Evolutionary conservation across 169 alveolate species (phyloP), one percentile per base, ranked within the genome.

Genomic region (Babesia caballi): DNA sequence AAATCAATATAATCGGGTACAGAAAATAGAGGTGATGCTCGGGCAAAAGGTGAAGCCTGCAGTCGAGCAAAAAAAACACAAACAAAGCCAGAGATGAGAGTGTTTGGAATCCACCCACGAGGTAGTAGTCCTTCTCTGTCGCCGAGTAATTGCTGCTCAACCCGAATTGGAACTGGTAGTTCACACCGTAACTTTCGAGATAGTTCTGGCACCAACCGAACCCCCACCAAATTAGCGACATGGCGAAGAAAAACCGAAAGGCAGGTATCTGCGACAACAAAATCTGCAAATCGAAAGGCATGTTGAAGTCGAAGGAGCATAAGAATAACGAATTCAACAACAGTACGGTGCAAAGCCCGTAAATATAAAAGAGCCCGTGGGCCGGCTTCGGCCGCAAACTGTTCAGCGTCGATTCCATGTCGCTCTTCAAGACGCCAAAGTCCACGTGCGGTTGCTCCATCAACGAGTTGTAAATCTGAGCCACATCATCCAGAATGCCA

Each of bases 121-220:
- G 27, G 49, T 85, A 88, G 70, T 88, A 78, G 15, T 88, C 86
- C 19, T 66, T 58, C 32, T 88, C 63, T 14, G 68, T 49, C 27
- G 85, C 84, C 47, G 82, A 70, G 63, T 91, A 82, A 36, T 84
- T 81, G 19, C 91, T 90, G 65, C 89, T 87, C 38, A 91, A 25
- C 32, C 81, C 91, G 65, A 89, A 82, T 80, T 87, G 72, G 60
- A 77, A 77, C 82, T 80, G 86, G 72, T 90, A 90, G 59, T 90
- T 90, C 30, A 90, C 93, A 23, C 93, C 93, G 51, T 85, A 88
- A 19, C 56, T 61, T 56, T 90, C 94, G 81, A 90, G 89, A 25
- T 70, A 77, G 42, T 83, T 66, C 61, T 85, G 88, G 42, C 91
- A 84, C 57, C 89, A 53, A 3, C 93, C 94, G 32, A 82, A 58